These are phyloP conservation scores for Sphagnum magellanicum DNA, from an alignment of 228 moss, liverwort and hornwort genomes.

Conservation along the genomic window DNA sequence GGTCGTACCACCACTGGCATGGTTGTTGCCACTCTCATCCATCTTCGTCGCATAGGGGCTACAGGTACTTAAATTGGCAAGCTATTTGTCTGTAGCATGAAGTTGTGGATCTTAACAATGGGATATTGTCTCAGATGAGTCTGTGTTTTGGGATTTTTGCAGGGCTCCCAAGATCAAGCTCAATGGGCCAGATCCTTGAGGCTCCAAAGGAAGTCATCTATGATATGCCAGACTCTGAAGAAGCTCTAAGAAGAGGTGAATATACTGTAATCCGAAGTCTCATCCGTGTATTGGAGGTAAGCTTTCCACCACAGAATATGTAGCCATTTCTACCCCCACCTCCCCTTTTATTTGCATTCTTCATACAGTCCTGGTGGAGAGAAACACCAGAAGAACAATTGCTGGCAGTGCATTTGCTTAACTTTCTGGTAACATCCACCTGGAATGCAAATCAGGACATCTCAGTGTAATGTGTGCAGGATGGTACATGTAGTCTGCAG, in stretches of 20 bases:
- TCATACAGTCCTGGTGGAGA: too few species aligned
- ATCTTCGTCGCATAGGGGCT: slow-evolving; percentile 75
- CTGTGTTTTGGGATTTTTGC: slow-evolving; percentile 1
- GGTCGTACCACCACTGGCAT: slow-evolving; percentile 99
- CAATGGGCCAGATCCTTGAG: slow-evolving; percentile 91
- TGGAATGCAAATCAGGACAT: too few species aligned
- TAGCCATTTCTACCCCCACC: too few species aligned
- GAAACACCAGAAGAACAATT: too few species aligned
- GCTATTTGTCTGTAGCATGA: not conserved
- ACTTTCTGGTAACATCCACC: too few species aligned
- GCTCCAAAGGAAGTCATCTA: slow-evolving; percentile 63
- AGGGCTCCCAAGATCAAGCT: slow-evolving; percentile 92
- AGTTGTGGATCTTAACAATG: too few species aligned
- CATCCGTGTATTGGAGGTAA: slow-evolving; percentile 92
- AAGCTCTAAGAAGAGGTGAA: slow-evolving; percentile 93
- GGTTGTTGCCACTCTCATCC: slow-evolving; percentile 95
- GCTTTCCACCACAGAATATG: not conserved
- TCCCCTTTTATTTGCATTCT: not conserved
- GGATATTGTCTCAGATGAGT: too few species aligned
- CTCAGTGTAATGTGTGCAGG: too few species aligned
- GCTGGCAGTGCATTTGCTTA: too few species aligned
- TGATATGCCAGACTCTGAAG: slow-evolving; percentile 82
- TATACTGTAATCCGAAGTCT: slow-evolving; percentile 98
- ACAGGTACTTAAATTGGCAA: slow-evolving; percentile 41
- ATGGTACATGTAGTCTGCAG: too few species aligned